phyloP scores from a whole-genome alignment of 2,329 filamentous ascomycete species.

The Xylariaceae sp. region DNA sequence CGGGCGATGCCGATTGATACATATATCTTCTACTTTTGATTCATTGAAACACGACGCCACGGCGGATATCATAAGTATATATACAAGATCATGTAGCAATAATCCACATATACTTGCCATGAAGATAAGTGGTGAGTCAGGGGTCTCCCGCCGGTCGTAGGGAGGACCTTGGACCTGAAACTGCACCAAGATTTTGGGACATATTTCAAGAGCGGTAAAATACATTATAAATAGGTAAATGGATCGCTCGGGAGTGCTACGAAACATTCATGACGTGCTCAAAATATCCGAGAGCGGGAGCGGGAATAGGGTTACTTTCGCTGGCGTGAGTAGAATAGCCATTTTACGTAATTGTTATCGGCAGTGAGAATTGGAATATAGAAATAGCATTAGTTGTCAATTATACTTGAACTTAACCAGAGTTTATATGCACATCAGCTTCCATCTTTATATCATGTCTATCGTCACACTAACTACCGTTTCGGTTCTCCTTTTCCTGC shows the following conservation, averaged over 20 bases:
- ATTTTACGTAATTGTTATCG: neutral
- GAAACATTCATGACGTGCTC: too few relatives aligned
- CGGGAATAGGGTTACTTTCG: too few relatives aligned
- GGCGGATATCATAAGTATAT: neutral
- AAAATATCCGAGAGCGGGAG: too few relatives aligned
- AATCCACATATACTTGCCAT: neutral
- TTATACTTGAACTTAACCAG: too few relatives aligned
- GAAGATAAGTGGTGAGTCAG: neutral
- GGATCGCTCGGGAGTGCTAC: too few relatives aligned
- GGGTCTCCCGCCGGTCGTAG: neutral
- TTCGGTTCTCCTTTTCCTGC: slow-evolving; percentile 40
- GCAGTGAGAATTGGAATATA: neutral
- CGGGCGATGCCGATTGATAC: neutral
- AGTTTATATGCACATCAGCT: neutral
- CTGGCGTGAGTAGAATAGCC: neutral
- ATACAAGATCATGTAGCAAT: neutral
- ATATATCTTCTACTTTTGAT: neutral
- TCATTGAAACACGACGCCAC: neutral
- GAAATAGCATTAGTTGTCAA: neutral
- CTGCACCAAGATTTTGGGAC: too few relatives aligned
- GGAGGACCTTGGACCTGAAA: too few relatives aligned
- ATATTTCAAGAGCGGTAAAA: too few relatives aligned
- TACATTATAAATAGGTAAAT: too few relatives aligned
- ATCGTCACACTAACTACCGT: neutral
- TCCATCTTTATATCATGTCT: neutral